Base-by-base conservation (phyloP, 306 rosid species). In the Rosa rugosa region DNA sequence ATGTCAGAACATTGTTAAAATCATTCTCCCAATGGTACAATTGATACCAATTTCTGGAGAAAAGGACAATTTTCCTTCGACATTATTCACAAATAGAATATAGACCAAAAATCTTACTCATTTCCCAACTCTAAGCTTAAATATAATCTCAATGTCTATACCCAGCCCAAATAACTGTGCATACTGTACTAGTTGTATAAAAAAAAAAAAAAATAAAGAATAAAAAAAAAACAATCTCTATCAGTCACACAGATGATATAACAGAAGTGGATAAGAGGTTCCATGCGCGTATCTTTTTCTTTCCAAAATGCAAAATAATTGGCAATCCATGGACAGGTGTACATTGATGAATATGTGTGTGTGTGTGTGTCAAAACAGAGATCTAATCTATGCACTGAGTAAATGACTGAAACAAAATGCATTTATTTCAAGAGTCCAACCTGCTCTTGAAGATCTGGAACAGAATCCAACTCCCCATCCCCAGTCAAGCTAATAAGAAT, bases 401-500 rank as follows among this genome's bases (percentile, higher is more conserved):
- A 38, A 51, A 27, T 57, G 47, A 59, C 14, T 49, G 81, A 71
- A 49, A 49, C 72, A 63, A 17, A 57, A 78, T 77, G 81, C 81
- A 84, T n/a, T 63, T 3, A 22, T 57, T 22, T 20, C 60, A 53
- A 6, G 25, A 53, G 60, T 18, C 46, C 12, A 16, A 93, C 98
- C 98, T 95, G 99, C 75, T 91, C 99, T 81, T 90, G 91, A 86
- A 85, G 96, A 89, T 95, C 93, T 40, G 97, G 93, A 86, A 72
- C 88, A 60, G 94, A 85, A 83, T 91, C 98, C 65, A 85, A 80
- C 85, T 90, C 99, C 77, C 83, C 93, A 71, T 90, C 97, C 81
- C 96, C 96, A 17, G 93, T 87, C 82, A 95, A 84, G 86, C 91
- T 79, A 82, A 93, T 83, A 72, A 95, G 83, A 83, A 89, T 78